Evolutionary conservation across 148 eudicot species (phyloP), one percentile per base, ranked within the genome.

Genomic region (Silene uniflora): DNA sequence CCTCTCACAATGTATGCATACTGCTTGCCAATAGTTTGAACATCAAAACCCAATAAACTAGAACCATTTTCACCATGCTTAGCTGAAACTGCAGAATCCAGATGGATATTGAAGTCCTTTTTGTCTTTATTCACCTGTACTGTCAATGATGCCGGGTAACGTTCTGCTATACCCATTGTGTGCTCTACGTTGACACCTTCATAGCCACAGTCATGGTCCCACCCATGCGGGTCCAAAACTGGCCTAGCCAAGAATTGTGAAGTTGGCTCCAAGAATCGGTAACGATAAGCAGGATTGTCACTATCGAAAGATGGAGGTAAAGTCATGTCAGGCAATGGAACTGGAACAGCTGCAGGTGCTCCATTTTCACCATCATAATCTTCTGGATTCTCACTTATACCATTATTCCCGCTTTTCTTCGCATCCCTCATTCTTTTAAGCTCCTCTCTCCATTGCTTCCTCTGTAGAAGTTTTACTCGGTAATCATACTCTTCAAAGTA

Each of bases 141-240:
- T 7, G 94, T 76, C 44, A 88, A 76, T 6, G 88, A 81, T 2
- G 92, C 90, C 3, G 99, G 96, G 67, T 83, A 95, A 23, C 79
- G 88, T 58, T 80, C 85, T 2, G 84, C 88, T 27, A 95, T 84
- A n/a, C 90, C 97, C 12, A 88, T 81, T 67, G 81, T 89, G 56
- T 91, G 91, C 82, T 95, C 99, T 9, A 95, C 71, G 71, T 91
- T 92, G 77, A 95, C 99, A 58, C 99, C 99, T 62, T 95, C 99
- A 32, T 91, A 95, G n/a, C 99, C 99, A 77, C 98, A 95, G 76
- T 95, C 99, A 75, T 95, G 99, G 84, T 95, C 99, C 99, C 99
- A 95, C 10, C 99, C 97, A 84, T 92, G 97, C 54, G 87, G 87
- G 80, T 95, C 99, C 74, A 95, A 73, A 64, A 95, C 98, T 5